phyloP scores from a whole-genome alignment of 1,284 basidiomycete species.

The Sporisorium reilianum region DNA sequence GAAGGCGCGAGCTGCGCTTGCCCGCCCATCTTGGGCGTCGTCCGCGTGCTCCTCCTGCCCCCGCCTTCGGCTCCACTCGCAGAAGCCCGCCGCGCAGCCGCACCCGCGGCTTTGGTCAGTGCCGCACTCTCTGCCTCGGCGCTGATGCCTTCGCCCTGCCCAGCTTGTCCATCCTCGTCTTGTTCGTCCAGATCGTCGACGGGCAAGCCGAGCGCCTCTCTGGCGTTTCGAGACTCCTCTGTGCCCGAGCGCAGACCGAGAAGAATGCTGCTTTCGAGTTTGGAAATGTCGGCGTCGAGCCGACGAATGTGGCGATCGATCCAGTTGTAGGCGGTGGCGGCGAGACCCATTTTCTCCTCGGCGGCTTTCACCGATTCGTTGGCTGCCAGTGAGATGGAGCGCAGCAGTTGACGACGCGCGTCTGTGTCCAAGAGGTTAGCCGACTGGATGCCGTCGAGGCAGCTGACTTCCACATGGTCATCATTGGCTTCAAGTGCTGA shows the following conservation, averaged over 20 bases:
- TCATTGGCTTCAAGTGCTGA: neutral
- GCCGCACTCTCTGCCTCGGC: constrained; percentile 38
- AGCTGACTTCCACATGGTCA: neutral
- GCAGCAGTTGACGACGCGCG: constrained; percentile 19
- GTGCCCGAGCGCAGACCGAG: constrained; percentile 57
- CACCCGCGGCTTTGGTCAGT: constrained; percentile 41
- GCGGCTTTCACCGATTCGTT: constrained; percentile 65
- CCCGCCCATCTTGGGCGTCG: constrained; percentile 26
- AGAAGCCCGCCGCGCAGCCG: constrained; percentile 20
- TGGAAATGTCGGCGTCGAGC: constrained; percentile 70
- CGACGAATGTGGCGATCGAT: constrained; percentile 73
- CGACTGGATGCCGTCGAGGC: neutral
- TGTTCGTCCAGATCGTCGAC: constrained; percentile 12
- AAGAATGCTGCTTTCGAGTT: constrained; percentile 59
- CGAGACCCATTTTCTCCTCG: constrained; percentile 73
- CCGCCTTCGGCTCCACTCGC: neutral
- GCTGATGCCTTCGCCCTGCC: constrained; percentile 7
- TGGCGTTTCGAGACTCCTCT: constrained; percentile 47
- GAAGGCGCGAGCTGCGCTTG: constrained; percentile 13
- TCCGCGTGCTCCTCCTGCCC: constrained; percentile 22
- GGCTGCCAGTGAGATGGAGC: constrained; percentile 32
- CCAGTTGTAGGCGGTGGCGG: constrained; percentile 72
- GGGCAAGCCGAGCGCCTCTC: constrained; percentile 49
- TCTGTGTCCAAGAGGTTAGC: constrained; percentile 13
- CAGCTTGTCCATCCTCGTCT: constrained; percentile 10